Base-by-base conservation (phyloP, 2,329 filamentous ascomycete genomes). In the Clonostachys rhizophaga region DNA sequence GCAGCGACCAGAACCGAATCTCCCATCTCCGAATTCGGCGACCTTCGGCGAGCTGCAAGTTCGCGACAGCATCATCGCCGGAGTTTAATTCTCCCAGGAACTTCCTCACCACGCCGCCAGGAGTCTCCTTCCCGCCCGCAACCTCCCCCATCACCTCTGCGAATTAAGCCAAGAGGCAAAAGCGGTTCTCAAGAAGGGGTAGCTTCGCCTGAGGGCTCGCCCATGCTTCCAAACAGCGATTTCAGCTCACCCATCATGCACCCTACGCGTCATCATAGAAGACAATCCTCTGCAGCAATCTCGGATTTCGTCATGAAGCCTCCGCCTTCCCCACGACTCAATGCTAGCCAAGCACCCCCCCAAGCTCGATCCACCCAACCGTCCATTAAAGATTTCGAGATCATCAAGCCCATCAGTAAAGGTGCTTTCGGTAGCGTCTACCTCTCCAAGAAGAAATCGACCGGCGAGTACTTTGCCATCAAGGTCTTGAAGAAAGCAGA, bases 401-500 rank as follows among this genome's bases (percentile, higher is more conserved):
- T 99, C 55, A 96, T 99, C 71, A 99, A 99, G 62, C 94, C 94
- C 6, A 99, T 99, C 67, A 99, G 94, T 69, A 97, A 96, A 68
- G 94, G 94, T 44, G 94, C 94, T 5, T 99, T 99, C 65, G 94
- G 94, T 6, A 97, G 94, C 63, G 94, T 99, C 8, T 99, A 99
- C 61, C 71, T 99, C 34, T 92, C 94, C 1, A 99, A 97, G 71
- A 99, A 99, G 76, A 97, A 96, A 67, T 94, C 90, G 0, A 99
- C 95, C 1, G 92, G 91, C 42, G 94, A 99, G 60, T 99, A 99
- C 66, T 99, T 92, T 64, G 94, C 94, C 10, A 97, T 99, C 71
- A 99, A 99, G 63, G 94, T 97, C 2, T 68, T 99, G 50, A 97
- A 97, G 64, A 99, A 99, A 69, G 91, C 94, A n/a, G 94, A 99